Evolutionary conservation across 2,329 filamentous ascomycete species (phyloP), one percentile per base, ranked within the genome.

Genomic region (Chaetomiaceae sp.): DNA sequence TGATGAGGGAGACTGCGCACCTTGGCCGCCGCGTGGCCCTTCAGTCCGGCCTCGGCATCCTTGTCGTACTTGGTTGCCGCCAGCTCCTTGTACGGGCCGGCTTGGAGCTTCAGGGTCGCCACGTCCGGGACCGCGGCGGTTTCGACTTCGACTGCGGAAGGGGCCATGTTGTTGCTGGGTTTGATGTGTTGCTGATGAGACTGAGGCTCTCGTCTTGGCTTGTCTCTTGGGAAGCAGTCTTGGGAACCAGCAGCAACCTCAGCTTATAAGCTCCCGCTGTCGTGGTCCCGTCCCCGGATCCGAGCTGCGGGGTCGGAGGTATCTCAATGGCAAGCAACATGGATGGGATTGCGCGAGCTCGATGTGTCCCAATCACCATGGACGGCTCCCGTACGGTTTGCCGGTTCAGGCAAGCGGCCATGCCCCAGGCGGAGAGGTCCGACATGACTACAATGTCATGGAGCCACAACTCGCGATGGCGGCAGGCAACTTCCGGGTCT

Each of bases 91-190:
- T 69, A 68, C 17, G 60, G 58, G 22, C 62, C 63, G 15, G 56
- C 88, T 69, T 63, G 58, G 45, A 69, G 63, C 59, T 65, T 68
- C 23, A 62, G 51, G 22, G 56, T 51, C 15, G 55, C 46, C 34
- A 62, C 53, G 19, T 59, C 52, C 12, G 62, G 59, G 34, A 56
- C 57, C 25, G 59, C 46, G 42, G 61, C 54, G 23, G 64, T 66
- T 52, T 65, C 45, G 46, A 65, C 68, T 58, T 68, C 63, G 7
- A 63, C 63, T 23, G 68, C 66, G 23, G 67, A 68, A 31, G 69
- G 68, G n/a, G 68, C 67, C 68, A 71, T 71, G 22, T 43, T 49
- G 44, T 9, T 45, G 25, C 1, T 19, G 4, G 19, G n/a, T 43
- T 19, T 6, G 54, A 43, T 20, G 34, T 37, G 29, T 33, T 11